A percentile compares a stretch with the other conserved stretches of the same genome.
phyloP scores from a whole-genome alignment of 1,284 basidiomycete genomes.

The Melampsora americana region DNA sequence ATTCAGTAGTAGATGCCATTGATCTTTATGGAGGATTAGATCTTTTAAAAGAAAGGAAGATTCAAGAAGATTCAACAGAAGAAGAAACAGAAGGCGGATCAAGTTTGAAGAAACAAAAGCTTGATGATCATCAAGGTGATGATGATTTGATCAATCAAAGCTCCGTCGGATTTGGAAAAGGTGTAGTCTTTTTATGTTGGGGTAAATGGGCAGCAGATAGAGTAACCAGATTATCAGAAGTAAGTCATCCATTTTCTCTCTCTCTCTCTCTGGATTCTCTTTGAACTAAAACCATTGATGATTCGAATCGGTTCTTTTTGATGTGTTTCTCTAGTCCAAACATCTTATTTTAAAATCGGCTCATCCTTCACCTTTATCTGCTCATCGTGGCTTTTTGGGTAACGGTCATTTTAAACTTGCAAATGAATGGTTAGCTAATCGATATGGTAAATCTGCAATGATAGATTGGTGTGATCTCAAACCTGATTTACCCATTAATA shows the following conservation, averaged over 20 bases:
- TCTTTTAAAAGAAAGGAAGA: background rate
- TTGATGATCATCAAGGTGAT: background rate
- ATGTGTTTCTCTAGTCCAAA: slow-evolving; percentile 46
- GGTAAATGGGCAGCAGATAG: slow-evolving; percentile 53
- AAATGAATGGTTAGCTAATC: slow-evolving; percentile 52
- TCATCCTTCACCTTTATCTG: slow-evolving; percentile 54
- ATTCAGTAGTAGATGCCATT: slow-evolving; percentile 49
- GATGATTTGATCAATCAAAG: background rate
- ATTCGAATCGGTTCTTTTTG: slow-evolving; percentile 10
- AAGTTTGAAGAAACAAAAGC: slow-evolving; percentile 12
- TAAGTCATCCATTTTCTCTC: slow-evolving; percentile 50
- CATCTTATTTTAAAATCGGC: slow-evolving; percentile 52
- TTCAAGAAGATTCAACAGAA: too few relatives aligned
- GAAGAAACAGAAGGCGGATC: slow-evolving; percentile 8
- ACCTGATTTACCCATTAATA: background rate
- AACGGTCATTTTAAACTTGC: slow-evolving; percentile 54
- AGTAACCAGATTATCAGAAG: slow-evolving; percentile 48
- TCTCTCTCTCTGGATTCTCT: too few relatives aligned
- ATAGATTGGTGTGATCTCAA: slow-evolving; percentile 50
- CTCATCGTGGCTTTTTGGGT: slow-evolving; percentile 54
- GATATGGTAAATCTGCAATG: slow-evolving; percentile 51
- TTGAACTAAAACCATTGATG: slow-evolving; percentile 5
- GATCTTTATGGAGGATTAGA: slow-evolving; percentile 41
- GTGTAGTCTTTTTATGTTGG: slow-evolving; percentile 54
- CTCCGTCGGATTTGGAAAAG: slow-evolving; percentile 46